A percentile compares a stretch with the other conserved stretches of the same genome.
Evolutionary conservation across 768 basidiomycete genomes (phyloP).

Genomic region (Gloeopeniophorella convolvens): DNA sequence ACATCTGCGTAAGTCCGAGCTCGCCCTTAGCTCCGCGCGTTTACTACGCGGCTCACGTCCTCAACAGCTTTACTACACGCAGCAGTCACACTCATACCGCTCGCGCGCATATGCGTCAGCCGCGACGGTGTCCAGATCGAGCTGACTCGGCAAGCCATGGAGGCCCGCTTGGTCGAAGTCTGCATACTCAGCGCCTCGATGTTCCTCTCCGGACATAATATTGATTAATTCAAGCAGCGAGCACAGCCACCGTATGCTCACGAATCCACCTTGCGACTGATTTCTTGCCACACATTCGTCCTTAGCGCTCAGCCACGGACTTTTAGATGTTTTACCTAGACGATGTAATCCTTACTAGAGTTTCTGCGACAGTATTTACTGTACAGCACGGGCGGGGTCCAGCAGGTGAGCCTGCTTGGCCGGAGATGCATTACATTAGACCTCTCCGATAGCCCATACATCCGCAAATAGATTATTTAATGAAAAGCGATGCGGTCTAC

Average conservation of each 20-base stretch:
- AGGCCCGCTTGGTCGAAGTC: constrained; percentile 16
- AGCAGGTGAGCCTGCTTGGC: no score
- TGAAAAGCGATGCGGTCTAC: background rate
- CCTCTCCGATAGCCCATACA: background rate
- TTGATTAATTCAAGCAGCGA: constrained; percentile 6
- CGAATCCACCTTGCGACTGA: background rate
- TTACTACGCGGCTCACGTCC: background rate
- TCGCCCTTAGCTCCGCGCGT: background rate
- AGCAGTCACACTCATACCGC: background rate
- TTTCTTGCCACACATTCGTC: background rate
- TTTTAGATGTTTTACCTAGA: no score
- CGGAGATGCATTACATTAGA: no score
- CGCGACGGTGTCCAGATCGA: constrained; percentile 16
- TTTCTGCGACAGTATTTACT: no score
- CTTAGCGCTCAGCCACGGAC: background rate
- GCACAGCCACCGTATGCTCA: background rate
- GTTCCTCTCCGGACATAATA: constrained; percentile 18
- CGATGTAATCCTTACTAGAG: background rate
- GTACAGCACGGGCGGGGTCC: no score
- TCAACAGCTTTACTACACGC: constrained; percentile 10
- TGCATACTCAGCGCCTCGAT: constrained; percentile 20
- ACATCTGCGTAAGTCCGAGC: constrained; percentile 15
- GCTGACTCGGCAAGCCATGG: constrained; percentile 17
- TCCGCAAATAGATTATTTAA: constrained; percentile 1
- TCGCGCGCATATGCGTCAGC: constrained; percentile 12